Base-by-base conservation (phyloP, 2,329 filamentous ascomycete genomes). In the Fusarium anthophilum region DNA sequence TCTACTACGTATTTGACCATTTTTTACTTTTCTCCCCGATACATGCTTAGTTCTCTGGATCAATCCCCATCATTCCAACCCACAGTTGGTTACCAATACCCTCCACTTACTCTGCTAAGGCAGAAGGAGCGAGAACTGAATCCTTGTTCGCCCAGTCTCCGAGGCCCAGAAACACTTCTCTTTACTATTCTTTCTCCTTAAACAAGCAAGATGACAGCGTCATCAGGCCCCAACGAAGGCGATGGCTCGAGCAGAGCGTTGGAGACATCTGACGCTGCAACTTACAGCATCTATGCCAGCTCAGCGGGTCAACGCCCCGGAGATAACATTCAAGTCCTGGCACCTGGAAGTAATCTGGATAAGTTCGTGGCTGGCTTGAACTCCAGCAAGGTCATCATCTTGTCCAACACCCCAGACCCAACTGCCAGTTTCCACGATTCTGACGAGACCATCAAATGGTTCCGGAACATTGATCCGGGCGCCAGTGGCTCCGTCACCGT, bases 321-420 rank as follows among this genome's bases (percentile, higher is more conserved):
- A 1, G 55, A 61, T 1, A 65, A 60, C 6, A 24, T 65, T 2
- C 32, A 53, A 6, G 26, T 65, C 6, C 8, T 65, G 10, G 43
- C 45, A 26, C 1, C 62, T 3, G 62, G 24, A 10, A 61, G 22
- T 2, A 17, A 13, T 6, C 3, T 51, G 18, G 56, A 65, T 9
- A 53, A 53, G 17, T 65, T 65, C 5, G 62, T 65, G 4, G 26
- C 57, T 15, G 39, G 62, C 24, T 53, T 65, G 24, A 63, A 63
- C 6, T 1, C 55, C 1, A 24, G n/a, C 44, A 61, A 65, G 11
- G 45, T 20, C 24, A 65, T 65, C 20, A 24, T 8, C 5, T 22
- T 65, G 26, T 61, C 62, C 3, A 18, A 2, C 1, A 2, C 15
- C 0, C 62, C 62, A 47, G 12, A 37, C 12, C 62, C 62, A 32